Base-by-base conservation (phyloP, 371 early-diverging fungal genomes). In the Entomophthora muscae region DNA sequence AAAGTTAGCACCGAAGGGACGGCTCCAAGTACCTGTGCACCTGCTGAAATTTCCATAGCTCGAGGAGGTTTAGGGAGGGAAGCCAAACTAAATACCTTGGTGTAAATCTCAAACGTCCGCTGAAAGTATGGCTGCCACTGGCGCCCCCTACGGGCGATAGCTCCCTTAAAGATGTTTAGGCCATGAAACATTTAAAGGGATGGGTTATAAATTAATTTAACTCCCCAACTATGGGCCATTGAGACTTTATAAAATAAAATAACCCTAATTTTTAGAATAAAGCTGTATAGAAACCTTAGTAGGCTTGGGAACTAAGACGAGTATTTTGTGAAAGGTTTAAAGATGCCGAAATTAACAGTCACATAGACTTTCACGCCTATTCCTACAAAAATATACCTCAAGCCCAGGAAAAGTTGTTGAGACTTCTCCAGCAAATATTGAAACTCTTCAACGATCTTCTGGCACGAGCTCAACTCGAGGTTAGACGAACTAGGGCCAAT, bases 31-130 rank as follows among this genome's bases (percentile, higher is more conserved):
- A 83, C 86, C 94, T 76, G 70, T 98, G 86, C 56, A 80, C 75
- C 70, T 91, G 95, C 68, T 98, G 97, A 66, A 90, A 94, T 72
- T 88, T 87, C 98, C 98, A 98, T 1, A 97, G 78, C 81, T 84
- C 57, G 17, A 24, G 57, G 22, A 17, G 17, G 28, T 53, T 33
- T 66, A 27, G 55, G n/a, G 28, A 55, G 17, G 24, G 22, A 24
- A 13, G 24, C 17, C 22, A 26, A 30, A 27, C n/a, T 1, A 21
- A 24, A 22, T 26, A 83, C 85, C 74, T 86, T 91, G 42, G 95
- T 91, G 71, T 91, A 96, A 0, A 95, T 88, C 72, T 94, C 95
- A 71, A 98, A 96, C 1, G 96, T 93, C 62, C 91, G 81, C 74
- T 95, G 92, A 66, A 98, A 98, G 74, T 94, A 91, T 1, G 81